phyloP scores from a whole-genome alignment of 2,329 filamentous ascomycete species.

The Trichoderma harzianum region DNA sequence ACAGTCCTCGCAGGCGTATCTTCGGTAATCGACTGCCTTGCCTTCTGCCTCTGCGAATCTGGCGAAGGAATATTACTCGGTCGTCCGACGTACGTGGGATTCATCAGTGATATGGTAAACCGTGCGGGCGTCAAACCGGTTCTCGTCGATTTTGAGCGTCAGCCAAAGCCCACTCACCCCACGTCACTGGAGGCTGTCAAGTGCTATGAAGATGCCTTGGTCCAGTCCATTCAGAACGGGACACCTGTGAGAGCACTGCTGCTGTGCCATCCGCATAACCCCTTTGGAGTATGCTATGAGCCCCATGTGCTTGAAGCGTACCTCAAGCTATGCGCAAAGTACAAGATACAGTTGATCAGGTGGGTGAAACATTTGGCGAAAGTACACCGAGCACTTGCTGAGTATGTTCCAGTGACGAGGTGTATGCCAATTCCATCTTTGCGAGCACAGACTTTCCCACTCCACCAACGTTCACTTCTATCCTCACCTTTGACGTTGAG shows the following conservation, averaged over 20 bases:
- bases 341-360: neutral
- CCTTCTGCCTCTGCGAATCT: neutral
- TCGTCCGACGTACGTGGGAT: neutral
- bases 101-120: neutral
- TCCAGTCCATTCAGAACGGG: neutral
- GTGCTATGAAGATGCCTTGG: neutral
- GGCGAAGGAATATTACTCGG: neutral
- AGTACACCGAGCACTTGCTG: neutral
- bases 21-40: neutral
- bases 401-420: neutral
- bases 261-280: neutral
- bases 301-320: neutral
- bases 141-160: neutral
- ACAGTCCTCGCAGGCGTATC: neutral
- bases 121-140: neutral
- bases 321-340: neutral
- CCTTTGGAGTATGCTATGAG: neutral
- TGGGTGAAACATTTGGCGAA: neutral
- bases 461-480: neutral
- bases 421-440: neutral
- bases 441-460: neutral
- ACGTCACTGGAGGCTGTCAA: neutral
- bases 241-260: neutral
- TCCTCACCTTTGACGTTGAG: neutral
- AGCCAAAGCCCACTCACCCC: neutral